Evolutionary conservation across 139 green algal species (phyloP), one percentile per base, ranked within the genome.

Genomic region (Auxenochlorella pyrenoidosa): DNA sequence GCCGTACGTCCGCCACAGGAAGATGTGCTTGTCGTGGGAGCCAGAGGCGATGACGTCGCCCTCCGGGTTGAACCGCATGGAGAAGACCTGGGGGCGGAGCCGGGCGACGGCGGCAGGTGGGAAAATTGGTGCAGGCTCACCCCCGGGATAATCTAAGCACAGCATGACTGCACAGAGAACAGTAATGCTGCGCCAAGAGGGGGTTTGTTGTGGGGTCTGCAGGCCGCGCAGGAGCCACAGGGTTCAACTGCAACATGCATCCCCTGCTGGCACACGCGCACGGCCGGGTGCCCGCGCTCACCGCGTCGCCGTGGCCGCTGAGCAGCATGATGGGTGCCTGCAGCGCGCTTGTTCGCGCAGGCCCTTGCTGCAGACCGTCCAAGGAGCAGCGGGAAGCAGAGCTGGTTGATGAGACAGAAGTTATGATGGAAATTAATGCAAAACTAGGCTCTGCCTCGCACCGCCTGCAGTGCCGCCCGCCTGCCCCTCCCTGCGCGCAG

Each of bases 291-390:
- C 34, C 5, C 22, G n/a, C 70, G 38, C 75, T 43, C 75, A 81
- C 75, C 75, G 75, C 75, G 19, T 91, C 94, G 0, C n/a, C 91
- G 88, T 99, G 96, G 44, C 97, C 97, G 5, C 90, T 91, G 5
- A 98, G 92, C 79, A 96, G 93, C 92, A 99, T 97, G 70, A 94
- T 99, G 5, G 97, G 96, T 0, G 96, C 95, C 19, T 92, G 66
- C 5, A 98, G 88, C 16, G 82, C 88, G 22, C 92, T 96, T 3
- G 93, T 96, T 12, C 94, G 87, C 34, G 87, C 85, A 0, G 89
- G 80, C 10, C 85, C 88, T 87, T 94, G 91, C 78, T 81, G 75
- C 75, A 81, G 28, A 36, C 22, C 26, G 18, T 63, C 22, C 8
- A 6, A 58, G 54, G 15, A 63, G 10, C 13, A 28, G 15, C 54